These are phyloP conservation scores for Suillus lakei DNA, from an alignment of 768 basidiomycete genomes.

Conservation along the genomic window DNA sequence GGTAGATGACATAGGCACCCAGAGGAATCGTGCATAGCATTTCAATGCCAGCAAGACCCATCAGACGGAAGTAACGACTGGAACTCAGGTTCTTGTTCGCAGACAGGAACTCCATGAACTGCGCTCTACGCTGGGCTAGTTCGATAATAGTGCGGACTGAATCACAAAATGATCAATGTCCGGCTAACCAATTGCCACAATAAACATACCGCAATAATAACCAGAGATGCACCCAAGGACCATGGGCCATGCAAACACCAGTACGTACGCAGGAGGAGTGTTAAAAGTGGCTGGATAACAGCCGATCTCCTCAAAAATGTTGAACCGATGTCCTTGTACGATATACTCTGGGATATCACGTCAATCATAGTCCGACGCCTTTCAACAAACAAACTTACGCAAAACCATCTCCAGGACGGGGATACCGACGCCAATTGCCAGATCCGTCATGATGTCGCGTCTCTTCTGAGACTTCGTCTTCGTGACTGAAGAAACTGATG, in stretches of 20 bases:
- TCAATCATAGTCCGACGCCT: not conserved
- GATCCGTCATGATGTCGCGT: slow-evolving; percentile 47
- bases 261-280: slow-evolving; percentile 39
- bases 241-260: slow-evolving; percentile 44
- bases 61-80: slow-evolving; percentile 65
- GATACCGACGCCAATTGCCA: slow-evolving; percentile 48
- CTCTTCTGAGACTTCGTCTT: slow-evolving; percentile 50
- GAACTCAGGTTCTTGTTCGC: slow-evolving; percentile 48
- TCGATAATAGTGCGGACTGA: slow-evolving; percentile 37
- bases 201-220: slow-evolving; percentile 44
- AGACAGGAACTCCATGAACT: slow-evolving; percentile 43
- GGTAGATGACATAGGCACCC: slow-evolving; percentile 42
- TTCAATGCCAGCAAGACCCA: slow-evolving; percentile 55
- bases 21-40: slow-evolving; percentile 43
- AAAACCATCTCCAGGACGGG: slow-evolving; percentile 52
- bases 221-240: slow-evolving; percentile 45
- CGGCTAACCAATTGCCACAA: too few species aligned
- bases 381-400: slow-evolving; percentile 36
- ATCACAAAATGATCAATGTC: slow-evolving; percentile 10
- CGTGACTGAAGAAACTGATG: slow-evolving; percentile 51
- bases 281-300: slow-evolving; percentile 47
- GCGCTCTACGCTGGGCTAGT: slow-evolving; percentile 34
- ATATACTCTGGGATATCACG: slow-evolving; percentile 43
- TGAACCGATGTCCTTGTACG: slow-evolving; percentile 55
- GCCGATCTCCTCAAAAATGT: slow-evolving; percentile 54